Conservation (phyloP, 495 filamentous ascomycete species). For the Alectoria sarmentosa region DNA sequence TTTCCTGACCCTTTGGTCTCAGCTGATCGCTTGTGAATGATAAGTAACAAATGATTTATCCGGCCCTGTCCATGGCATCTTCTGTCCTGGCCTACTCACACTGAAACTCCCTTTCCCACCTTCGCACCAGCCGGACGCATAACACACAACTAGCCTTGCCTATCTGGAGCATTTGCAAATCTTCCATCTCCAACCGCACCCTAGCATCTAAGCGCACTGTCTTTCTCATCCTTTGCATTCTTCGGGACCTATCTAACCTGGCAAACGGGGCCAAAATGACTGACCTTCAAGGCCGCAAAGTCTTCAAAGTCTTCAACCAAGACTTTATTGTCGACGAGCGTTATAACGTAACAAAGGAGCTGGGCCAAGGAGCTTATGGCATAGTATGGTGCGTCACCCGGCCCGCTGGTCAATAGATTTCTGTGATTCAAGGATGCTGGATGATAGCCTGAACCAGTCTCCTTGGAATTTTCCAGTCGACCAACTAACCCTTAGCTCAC, state of each 20-base stretch:
- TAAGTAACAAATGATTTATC: neutral
- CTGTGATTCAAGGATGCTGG: neutral
- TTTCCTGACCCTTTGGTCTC: neutral
- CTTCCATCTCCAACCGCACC: neutral
- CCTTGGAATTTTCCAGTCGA: neutral
- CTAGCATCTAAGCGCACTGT: neutral
- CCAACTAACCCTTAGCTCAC: conserved; percentile 10
- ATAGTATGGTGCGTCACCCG: conserved; percentile 82
- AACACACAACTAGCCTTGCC: neutral
- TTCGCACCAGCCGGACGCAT: neutral
- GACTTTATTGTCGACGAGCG: conserved; percentile 98
- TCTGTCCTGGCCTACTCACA: neutral
- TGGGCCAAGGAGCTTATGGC: conserved; percentile 96
- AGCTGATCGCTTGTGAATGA: neutral
- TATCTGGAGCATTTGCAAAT: neutral
- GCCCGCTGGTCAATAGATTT: neutral
- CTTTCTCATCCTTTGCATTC: neutral
- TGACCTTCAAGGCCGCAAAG: conserved; percentile 78
- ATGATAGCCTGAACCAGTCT: neutral
- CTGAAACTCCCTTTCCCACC: neutral
- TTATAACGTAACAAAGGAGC: conserved; percentile 97
- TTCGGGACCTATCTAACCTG: neutral
- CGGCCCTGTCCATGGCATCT: neutral
- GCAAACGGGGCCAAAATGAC: conserved; percentile 43
- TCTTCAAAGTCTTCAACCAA: conserved; percentile 99